Percentiles rank a stretch among this genome's conserved stretches.
phyloP scores from a whole-genome alignment of 2,329 filamentous ascomycete genomes.

The Neonectria neomacrospora region DNA sequence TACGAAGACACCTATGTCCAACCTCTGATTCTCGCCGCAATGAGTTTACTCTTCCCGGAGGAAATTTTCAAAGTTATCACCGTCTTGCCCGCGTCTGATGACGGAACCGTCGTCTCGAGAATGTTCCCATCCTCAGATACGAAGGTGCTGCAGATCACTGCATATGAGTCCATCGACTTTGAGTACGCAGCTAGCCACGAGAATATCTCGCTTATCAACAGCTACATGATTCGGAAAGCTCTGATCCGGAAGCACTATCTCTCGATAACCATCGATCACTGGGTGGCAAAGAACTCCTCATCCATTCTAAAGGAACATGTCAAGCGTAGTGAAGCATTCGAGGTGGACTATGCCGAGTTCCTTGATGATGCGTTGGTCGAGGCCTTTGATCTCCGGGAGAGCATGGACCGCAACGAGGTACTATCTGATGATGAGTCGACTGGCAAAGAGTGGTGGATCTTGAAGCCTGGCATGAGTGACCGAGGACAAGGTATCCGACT shows the following conservation, averaged over 20 bases:
- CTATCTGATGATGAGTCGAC: conserved; percentile 33
- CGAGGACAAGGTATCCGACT: conserved; percentile 91
- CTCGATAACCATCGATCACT: conserved; percentile 82
- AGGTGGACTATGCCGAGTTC: conserved; percentile 97
- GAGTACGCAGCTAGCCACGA: conserved; percentile 74
- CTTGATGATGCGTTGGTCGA: conserved; percentile 93
- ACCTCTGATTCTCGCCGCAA: conserved; percentile 80
- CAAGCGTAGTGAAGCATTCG: conserved; percentile 84
- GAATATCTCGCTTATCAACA: conserved; percentile 77
- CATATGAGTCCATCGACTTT: conserved; percentile 91
- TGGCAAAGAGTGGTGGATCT: conserved; percentile 90
- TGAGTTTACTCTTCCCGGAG: conserved; percentile 69
- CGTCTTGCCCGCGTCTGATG: conserved; percentile 49
- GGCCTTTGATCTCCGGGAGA: conserved; percentile 86
- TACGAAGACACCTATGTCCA: conserved; percentile 93
- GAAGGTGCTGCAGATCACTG: conserved; percentile 78
- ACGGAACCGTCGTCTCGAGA: conserved; percentile 50
- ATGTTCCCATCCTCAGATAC: conserved; percentile 51
- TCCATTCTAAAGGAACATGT: conserved; percentile 77
- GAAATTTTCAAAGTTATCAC: conserved; percentile 66
- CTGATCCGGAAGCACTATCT: conserved; percentile 97
- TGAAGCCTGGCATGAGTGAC: conserved; percentile 98
- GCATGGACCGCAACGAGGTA: conserved; percentile 72
- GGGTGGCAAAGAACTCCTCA: conserved; percentile 83
- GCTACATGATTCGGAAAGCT: conserved; percentile 95